Evolutionary conservation across 495 filamentous ascomycete genomes (phyloP).

Genomic region (Rostrohypoxylon terebratum): DNA sequence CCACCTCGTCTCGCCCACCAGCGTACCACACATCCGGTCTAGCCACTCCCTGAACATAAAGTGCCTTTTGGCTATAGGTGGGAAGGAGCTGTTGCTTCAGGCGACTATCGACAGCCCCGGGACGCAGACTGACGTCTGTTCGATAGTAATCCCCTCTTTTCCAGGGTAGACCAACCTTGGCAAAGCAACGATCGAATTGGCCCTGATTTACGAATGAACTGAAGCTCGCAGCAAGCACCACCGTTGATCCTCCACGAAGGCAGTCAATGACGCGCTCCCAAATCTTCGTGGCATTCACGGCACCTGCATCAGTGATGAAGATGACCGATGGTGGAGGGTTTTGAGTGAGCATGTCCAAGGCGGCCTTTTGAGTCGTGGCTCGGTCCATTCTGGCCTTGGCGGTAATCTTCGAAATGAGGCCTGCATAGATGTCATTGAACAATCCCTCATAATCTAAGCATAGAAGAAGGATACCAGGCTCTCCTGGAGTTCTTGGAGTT

Average conservation of each 20-base stretch:
- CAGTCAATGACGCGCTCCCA: conserved; percentile 6
- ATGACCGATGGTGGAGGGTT: conserved; percentile 8
- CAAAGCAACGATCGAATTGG: conserved; percentile 6
- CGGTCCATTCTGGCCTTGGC: conserved; percentile 4
- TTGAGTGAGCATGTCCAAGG: conserved; percentile 1
- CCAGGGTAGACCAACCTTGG: conserved; percentile 7
- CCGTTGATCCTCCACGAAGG: conserved; percentile 9
- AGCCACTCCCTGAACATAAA: conserved; percentile 11
- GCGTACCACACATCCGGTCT: conserved; percentile 6
- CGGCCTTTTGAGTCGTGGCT: conserved; percentile 7
- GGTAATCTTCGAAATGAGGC: conserved; percentile 3
- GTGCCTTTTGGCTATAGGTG: conserved; percentile 2
- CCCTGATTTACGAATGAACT: neutral
- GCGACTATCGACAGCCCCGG: neutral
- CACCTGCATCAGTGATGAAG: conserved; percentile 6
- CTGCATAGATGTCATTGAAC: conserved; percentile 5
- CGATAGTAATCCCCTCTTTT: neutral
- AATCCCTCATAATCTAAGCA: conserved; percentile 5
- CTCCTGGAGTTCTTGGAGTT: neutral
- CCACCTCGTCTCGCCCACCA: neutral
- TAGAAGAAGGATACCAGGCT: conserved; percentile 1
- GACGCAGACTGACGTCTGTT: conserved; percentile 1
- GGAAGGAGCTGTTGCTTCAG: conserved; percentile 4
- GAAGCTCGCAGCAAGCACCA: conserved; percentile 2
- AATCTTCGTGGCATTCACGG: neutral